A percentile compares a stretch with the other conserved stretches of the same genome.
Conservation (phyloP, 805 yeast genomes). For the Lachancea sp. region DNA sequence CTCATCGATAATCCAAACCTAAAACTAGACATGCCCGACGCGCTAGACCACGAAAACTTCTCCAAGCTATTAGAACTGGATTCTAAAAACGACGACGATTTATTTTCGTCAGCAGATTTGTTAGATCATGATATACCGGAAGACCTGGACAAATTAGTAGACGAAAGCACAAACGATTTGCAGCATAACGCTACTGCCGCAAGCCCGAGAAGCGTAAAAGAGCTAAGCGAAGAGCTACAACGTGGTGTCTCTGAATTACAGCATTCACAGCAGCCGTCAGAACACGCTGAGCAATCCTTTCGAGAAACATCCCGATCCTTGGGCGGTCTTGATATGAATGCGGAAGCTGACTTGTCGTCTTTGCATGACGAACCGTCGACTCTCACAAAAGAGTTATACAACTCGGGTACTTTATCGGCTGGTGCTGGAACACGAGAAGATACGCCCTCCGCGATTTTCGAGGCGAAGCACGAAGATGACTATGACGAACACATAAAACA, state of each 20-base stretch:
- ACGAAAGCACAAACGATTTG: background rate
- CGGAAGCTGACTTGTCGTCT: background rate
- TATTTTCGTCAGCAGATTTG: constrained; percentile 18
- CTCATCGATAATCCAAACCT: constrained; percentile 12
- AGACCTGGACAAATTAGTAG: constrained; percentile 3
- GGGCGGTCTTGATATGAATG: background rate
- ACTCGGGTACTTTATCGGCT: constrained; percentile 2
- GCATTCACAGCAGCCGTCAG: background rate
- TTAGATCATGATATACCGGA: constrained; percentile 16
- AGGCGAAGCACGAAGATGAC: background rate
- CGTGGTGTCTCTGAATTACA: background rate
- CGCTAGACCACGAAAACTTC: constrained; percentile 26
- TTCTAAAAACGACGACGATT: constrained; percentile 28
- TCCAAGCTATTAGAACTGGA: constrained; percentile 30
- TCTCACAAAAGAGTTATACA: background rate
- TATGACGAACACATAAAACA: background rate
- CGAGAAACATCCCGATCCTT: background rate
- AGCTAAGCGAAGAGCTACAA: background rate
- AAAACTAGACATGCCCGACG: constrained; percentile 22
- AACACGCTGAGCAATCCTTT: background rate
- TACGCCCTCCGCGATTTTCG: constrained; percentile 23
- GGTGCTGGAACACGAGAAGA: constrained; percentile 12
- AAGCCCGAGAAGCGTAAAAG: background rate
- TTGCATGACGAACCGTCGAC: background rate
- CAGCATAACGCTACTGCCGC: background rate